A percentile compares a stretch with the other conserved stretches of the same genome.
phyloP scores from a whole-genome alignment of 176 grass and related monocot genomes.

The Metroxylon sagu region DNA sequence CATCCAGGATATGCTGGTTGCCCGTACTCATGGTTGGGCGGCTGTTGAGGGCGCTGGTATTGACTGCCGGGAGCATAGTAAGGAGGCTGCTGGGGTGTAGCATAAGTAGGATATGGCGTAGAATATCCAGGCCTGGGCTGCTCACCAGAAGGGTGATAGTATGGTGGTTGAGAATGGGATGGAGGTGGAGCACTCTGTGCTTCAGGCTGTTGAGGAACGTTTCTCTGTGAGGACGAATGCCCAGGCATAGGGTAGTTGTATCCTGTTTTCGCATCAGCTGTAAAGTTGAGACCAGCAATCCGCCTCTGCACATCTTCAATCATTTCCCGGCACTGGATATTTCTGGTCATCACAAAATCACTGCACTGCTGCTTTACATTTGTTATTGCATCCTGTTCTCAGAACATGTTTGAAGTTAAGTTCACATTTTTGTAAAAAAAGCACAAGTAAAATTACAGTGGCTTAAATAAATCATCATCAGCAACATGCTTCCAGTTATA shows the following conservation, averaged over 20 bases:
- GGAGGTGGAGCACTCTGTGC: slow-evolving; percentile 36
- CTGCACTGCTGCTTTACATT: slow-evolving; percentile 87
- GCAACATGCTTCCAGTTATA: not conserved
- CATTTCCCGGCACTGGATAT: slow-evolving; percentile 97
- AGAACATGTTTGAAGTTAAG: slow-evolving; percentile 12
- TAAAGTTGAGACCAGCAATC: slow-evolving; percentile 86
- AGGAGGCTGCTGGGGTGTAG: slow-evolving; percentile 28
- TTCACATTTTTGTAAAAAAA: not conserved
- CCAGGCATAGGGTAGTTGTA: slow-evolving; percentile 40
- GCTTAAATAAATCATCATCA: slow-evolving; percentile 3
- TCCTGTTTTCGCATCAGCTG: slow-evolving; percentile 15
- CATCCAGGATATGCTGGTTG: slow-evolving; percentile 92
- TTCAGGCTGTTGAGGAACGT: slow-evolving; percentile 35
- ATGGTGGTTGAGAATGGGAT: slow-evolving; percentile 29
- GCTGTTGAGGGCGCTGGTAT: slow-evolving; percentile 24
- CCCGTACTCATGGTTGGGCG: slow-evolving; percentile 48
- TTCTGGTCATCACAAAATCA: slow-evolving; percentile 88
- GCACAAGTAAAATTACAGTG: too few species aligned
- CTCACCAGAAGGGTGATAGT: slow-evolving; percentile 33
- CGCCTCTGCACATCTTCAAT: slow-evolving; percentile 89
- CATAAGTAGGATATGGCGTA: slow-evolving; percentile 25
- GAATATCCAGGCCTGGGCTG: slow-evolving; percentile 28
- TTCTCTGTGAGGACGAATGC: slow-evolving; percentile 29
- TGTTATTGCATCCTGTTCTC: slow-evolving; percentile 76
- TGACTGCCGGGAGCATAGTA: slow-evolving; percentile 26